Conservation (phyloP, 805 yeast genomes). For the Metschnikowia corniflorae region DNA sequence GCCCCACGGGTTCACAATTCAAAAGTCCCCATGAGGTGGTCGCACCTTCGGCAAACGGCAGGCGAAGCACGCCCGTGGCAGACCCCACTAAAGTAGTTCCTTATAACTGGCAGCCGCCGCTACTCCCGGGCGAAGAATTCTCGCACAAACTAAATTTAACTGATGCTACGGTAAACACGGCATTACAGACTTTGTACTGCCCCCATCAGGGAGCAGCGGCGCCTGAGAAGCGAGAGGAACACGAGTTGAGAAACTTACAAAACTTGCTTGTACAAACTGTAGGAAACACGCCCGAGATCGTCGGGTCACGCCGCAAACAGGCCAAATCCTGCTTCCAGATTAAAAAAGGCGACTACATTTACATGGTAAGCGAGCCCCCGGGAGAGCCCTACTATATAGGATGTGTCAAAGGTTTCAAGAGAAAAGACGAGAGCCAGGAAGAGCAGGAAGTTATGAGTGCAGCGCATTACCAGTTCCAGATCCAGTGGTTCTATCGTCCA, state of each 20-base stretch:
- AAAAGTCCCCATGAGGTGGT: neutral
- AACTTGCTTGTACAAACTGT: constrained; percentile 9
- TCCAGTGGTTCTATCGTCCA: constrained; percentile 92
- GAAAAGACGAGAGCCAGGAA: constrained; percentile 6
- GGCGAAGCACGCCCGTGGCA: neutral
- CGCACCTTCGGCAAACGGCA: neutral
- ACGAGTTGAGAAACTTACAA: constrained; percentile 11
- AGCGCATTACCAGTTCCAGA: constrained; percentile 54
- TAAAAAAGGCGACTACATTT: constrained; percentile 64
- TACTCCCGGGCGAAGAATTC: constrained; percentile 35
- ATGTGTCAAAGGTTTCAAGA: constrained; percentile 66
- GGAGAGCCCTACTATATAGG: constrained; percentile 94
- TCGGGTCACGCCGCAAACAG: constrained; percentile 6
- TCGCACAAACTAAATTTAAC: constrained; percentile 40
- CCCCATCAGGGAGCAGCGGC: constrained; percentile 27
- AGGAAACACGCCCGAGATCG: constrained; percentile 8
- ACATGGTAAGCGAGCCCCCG: constrained; percentile 87
- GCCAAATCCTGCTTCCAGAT: constrained; percentile 29
- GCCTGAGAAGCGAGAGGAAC: constrained; percentile 4
- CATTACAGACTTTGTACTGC: constrained; percentile 34
- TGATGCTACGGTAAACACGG: constrained; percentile 40
- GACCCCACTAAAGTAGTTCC: constrained; percentile 8
- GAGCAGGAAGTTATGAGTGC: constrained; percentile 28
- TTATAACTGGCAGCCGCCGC: constrained; percentile 50
- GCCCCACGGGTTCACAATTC: neutral